phyloP scores from a whole-genome alignment of 305 asterid genomes.

The Monarda citriodora region DNA sequence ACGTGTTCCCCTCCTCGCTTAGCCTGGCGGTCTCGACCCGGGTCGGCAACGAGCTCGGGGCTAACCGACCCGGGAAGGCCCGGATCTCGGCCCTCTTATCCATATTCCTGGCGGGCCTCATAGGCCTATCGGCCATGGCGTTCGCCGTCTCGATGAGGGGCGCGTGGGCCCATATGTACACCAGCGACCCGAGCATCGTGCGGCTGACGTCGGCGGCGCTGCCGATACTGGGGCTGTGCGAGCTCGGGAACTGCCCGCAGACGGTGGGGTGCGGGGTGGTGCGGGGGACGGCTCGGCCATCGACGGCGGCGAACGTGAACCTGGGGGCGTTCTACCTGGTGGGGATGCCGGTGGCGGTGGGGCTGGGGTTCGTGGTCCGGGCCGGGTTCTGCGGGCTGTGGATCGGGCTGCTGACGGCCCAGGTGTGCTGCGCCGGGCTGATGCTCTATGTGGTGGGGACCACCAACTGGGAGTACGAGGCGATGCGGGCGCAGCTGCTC shows the following conservation, averaged over 20 bases:
- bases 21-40: constrained; percentile 80
- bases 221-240: constrained; percentile 85
- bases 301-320: constrained; percentile 88
- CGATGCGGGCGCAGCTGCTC: constrained; percentile 69
- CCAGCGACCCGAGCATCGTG: constrained; percentile 42
- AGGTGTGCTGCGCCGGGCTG: constrained; percentile 77
- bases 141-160: constrained; percentile 47
- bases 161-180: constrained; percentile 74
- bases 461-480: constrained; percentile 77
- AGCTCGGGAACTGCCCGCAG: constrained; percentile 93
- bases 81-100: constrained; percentile 51
- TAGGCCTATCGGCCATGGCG: constrained; percentile 62
- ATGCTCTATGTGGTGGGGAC: constrained; percentile 83
- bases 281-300: constrained; percentile 80
- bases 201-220: constrained; percentile 67
- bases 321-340: constrained; percentile 84
- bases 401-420: constrained; percentile 83
- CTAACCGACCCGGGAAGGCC: constrained; percentile 64
- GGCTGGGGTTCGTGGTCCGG: constrained; percentile 53
- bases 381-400: constrained; percentile 85
- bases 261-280: constrained; percentile 90
- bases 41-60: constrained; percentile 89
- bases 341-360: constrained; percentile 87
- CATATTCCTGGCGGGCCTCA: constrained; percentile 44
- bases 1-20: constrained; percentile 73